phyloP scores from a whole-genome alignment of 2,329 filamentous ascomycete genomes.

The Westerdykella ornata region DNA sequence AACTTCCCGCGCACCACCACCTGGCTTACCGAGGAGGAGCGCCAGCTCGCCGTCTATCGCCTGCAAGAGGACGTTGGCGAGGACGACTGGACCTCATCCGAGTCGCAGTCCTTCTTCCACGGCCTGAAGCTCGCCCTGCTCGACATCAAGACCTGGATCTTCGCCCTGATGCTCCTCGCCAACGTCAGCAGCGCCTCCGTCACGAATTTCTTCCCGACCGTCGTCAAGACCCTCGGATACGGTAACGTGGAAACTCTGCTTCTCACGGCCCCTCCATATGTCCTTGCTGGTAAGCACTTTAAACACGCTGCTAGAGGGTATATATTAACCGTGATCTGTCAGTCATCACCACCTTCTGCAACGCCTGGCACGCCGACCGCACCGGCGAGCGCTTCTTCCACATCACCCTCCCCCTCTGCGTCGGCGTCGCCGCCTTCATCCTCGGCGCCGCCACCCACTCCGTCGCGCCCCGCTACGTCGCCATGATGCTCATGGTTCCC shows the following conservation, averaged over 20 bases:
- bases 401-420: conserved; percentile 54
- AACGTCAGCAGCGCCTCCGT: conserved; percentile 37
- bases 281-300: conserved; percentile 38
- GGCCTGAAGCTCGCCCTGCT: conserved; percentile 37
- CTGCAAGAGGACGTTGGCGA: conserved; percentile 36
- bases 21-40: conserved; percentile 37
- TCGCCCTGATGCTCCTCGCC: conserved; percentile 36
- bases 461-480: conserved; percentile 57
- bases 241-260: conserved; percentile 48
- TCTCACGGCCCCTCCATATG: conserved; percentile 39
- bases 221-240: conserved; percentile 57
- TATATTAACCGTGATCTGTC: conserved; percentile 39
- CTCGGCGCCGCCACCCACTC: conserved; percentile 57
- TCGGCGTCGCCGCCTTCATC: conserved; percentile 60
- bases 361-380: conserved; percentile 64
- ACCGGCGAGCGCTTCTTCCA: conserved; percentile 67
- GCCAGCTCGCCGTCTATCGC: conserved; percentile 34
- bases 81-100: conserved; percentile 36
- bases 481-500: conserved; percentile 65
- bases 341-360: conserved; percentile 55
- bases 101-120: conserved; percentile 35
- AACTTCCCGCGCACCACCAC: conserved; percentile 54
- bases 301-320: conserved; percentile 50
- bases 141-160: conserved; percentile 38
- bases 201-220: conserved; percentile 54